Evolutionary conservation across 2,329 filamentous ascomycete genomes (phyloP), one percentile per base, ranked within the genome.

Genomic region (Xylaria sp.): DNA sequence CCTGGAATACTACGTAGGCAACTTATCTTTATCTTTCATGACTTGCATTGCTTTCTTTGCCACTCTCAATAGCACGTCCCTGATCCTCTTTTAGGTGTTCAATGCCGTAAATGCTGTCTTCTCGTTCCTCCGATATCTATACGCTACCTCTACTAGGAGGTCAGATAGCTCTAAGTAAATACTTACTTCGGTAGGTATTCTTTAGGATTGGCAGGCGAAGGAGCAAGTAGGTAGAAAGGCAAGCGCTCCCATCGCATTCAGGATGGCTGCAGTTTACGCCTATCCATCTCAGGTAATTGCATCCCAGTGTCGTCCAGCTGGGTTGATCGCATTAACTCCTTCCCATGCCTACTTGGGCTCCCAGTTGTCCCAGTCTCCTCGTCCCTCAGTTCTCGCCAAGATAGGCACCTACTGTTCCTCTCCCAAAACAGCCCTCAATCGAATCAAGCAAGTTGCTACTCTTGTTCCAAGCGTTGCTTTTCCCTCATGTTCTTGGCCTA

Each of bases 391-490:
- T 61, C 54, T 46, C 20, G 41, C 20, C 25, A 23, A 28, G 50
- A 55, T n/a, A 62, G 52, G 54, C 32, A 34, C 58, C 41, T 55
- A 28, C 55, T 52, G 18, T 44, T 60, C 54, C 23, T 57, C 66
- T 46, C 50, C 50, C 65, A 23, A 64, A 57, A 55, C 63, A 58
- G 51, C 59, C 55, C 52, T 62, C 69, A 65, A 63, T 46, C 57
- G 41, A 60, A 64, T 39, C 62, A 66, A 65, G 65, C 48, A 66
- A 46, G 50, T 66, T 71, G 69, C 63, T 69, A 70, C 69, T 72
- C 69, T 73, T 63, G 50, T 72, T 72, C 66, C 39, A 72, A 69
- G 50, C 51, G 66, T 69, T 74, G 46, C 59, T 71, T 74, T 72
- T 67, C 66, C 67, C 68, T 52, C 52, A 61, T 57, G 58, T 46